These are phyloP conservation scores for Phragmites australis DNA, from an alignment of 176 grass and related monocot species.

Conservation along the genomic window DNA sequence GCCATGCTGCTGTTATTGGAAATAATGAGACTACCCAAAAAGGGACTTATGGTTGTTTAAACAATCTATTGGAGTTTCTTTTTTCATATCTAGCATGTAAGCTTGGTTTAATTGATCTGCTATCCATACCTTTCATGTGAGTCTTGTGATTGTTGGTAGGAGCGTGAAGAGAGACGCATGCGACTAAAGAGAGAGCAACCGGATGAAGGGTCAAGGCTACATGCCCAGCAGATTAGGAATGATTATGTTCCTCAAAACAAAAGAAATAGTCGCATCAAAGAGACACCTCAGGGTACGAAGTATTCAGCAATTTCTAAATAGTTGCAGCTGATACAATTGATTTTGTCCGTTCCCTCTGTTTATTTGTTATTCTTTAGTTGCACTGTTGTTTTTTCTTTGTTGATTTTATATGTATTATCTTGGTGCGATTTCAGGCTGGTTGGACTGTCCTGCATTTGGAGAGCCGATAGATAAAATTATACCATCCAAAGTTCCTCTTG, in stretches of 20 bases:
- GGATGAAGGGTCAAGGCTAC: slow-evolving; percentile 58
- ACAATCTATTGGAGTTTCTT: not conserved
- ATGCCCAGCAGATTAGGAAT: slow-evolving; percentile 57
- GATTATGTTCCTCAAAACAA: slow-evolving; percentile 64
- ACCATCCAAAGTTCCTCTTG: slow-evolving; percentile 98
- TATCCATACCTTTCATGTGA: not conserved
- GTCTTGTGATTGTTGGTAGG: slow-evolving; percentile 48
- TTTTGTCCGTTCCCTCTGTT: not conserved
- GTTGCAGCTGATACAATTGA: not conserved
- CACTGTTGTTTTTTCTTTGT: not conserved
- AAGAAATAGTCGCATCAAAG: slow-evolving; percentile 67
- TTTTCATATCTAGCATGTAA: not conserved
- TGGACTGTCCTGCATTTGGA: slow-evolving; percentile 91
- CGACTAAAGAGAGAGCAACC: slow-evolving; percentile 66
- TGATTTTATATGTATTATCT: slow-evolving; percentile 12
- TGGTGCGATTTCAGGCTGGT: slow-evolving; percentile 67
- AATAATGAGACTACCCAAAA: not conserved
- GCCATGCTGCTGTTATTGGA: not conserved
- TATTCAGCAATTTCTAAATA: not conserved
- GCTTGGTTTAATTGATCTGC: not conserved
- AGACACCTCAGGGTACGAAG: slow-evolving; percentile 77
- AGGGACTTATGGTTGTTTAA: not conserved
- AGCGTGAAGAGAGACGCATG: slow-evolving; percentile 82
- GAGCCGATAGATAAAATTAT: slow-evolving; percentile 91
- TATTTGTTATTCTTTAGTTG: slow-evolving; percentile 18